Evolutionary conservation across 495 filamentous ascomycete genomes (phyloP), one percentile per base, ranked within the genome.

Genomic region (Talaromyces liani): DNA sequence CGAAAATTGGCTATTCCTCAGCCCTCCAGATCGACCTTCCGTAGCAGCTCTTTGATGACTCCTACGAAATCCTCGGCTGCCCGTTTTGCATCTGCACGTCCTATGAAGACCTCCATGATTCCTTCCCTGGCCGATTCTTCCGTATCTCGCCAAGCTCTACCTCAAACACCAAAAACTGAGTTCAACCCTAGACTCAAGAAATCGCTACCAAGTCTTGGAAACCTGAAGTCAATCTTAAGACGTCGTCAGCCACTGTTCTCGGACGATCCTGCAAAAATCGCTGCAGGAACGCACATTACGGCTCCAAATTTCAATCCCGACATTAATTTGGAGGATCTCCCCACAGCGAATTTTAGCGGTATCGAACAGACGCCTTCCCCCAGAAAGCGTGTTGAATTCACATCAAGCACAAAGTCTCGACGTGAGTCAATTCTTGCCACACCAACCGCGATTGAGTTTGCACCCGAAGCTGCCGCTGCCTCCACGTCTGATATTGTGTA

Each of bases 21-120:
- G 62, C 67, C 65, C 64, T 68, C 71, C 60, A 58, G 72, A 41
- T 59, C 69, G 34, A 63, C 64, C 9, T 66, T 77, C 65, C 76
- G 72, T 58, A 78, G 73, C 63, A 49, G 27, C 39, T 84, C 83
- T 16, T 73, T 92, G 54, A 84, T 87, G 74, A 93, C 90, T 1
- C 92, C 91, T 0, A 95, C 91, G 34, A 90, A 89, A 68, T 79
- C 91, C n/a, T 92, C 90, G 0, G 69, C 90, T 49, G 85, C 88
- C 24, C 88, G 91, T 22, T 72, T 80, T 41, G 70, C 75, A 60
- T 91, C 81, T 67, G 70, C 82, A 57, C 93, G 88, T 74, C 71
- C 79, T 12, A 67, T 73, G 22, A 85, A 80, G 60, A 81, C 76
- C 8, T 77, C 77, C 3, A 77, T 81, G 77, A 80, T 87, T 33